Percentiles rank a stretch among this genome's conserved stretches.
These are phyloP conservation scores for Leptographium lundbergii DNA, from an alignment of 2,329 filamentous ascomycete species.

Conservation along the genomic window DNA sequence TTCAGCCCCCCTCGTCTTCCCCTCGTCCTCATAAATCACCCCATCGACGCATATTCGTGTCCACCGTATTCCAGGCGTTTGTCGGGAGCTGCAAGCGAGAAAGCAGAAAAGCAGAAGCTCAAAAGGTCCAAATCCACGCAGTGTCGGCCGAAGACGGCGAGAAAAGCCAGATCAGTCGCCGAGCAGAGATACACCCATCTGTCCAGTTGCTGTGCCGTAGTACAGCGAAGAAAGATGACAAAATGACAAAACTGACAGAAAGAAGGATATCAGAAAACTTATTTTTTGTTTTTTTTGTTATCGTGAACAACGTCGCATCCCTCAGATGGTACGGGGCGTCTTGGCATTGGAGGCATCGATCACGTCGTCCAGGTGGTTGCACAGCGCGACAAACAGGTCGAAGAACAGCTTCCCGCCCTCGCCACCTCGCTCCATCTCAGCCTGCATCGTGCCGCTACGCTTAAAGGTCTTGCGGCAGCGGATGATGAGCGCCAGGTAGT, in stretches of 20 bases:
- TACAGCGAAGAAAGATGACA: background rate
- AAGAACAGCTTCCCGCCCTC: constrained; percentile 75
- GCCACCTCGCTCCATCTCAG: constrained; percentile 89
- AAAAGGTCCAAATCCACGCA: background rate
- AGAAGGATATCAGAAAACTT: background rate
- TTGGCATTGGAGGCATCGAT: constrained; percentile 67
- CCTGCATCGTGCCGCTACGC: constrained; percentile 96
- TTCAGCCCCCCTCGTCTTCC: background rate
- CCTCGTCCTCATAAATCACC: background rate
- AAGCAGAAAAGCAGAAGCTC: constrained; percentile 18
- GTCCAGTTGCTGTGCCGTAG: background rate
- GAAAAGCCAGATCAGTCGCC: background rate
- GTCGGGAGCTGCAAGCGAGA: constrained; percentile 26
- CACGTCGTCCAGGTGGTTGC: constrained; percentile 95
- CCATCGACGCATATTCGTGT: background rate
- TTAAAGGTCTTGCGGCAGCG: constrained; percentile 96
- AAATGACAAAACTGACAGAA: background rate
- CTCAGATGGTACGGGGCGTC: constrained; percentile 44
- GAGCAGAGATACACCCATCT: background rate
- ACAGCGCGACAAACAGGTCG: constrained; percentile 95
- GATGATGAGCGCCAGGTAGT: constrained; percentile 96
- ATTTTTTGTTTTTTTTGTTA: background rate
- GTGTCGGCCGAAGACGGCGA: background rate
- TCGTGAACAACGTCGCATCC: background rate
- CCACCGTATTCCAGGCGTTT: background rate